phyloP scores from a whole-genome alignment of 805 yeast species.

The Hanseniaspora jakobsenii region DNA sequence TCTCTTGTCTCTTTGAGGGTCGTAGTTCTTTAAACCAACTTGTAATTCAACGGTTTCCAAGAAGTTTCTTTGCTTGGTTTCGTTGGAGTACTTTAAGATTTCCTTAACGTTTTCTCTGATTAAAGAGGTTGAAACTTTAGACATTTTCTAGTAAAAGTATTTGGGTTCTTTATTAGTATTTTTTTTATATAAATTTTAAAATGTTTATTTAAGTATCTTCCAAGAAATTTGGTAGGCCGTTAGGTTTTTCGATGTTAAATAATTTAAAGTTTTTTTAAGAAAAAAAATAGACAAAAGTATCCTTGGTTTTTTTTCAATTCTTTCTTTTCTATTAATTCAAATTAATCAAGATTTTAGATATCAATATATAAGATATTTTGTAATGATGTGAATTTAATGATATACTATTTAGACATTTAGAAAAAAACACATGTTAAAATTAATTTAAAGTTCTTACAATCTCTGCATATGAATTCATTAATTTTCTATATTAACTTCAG shows the following conservation, averaged over 20 bases:
- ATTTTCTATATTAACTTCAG: no score
- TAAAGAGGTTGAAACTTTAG: conserved; percentile 81
- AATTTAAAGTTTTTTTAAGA: no score
- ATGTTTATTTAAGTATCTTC: conserved; percentile 74
- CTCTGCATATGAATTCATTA: no score
- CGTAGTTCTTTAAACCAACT: conserved; percentile 99
- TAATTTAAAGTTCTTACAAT: no score
- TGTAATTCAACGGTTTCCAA: conserved; percentile 99
- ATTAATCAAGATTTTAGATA: neutral
- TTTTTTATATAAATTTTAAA: no score
- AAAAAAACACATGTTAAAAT: no score
- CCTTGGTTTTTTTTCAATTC: conserved; percentile 4
- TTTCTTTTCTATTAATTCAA: neutral
- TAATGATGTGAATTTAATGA: no score
- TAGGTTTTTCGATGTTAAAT: conserved; percentile 36
- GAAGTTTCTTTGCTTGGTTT: conserved; percentile 99
- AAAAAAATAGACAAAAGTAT: conserved; percentile 15
- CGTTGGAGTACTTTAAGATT: conserved; percentile 77
- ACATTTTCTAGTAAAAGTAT: conserved; percentile 38
- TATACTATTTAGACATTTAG: no score
- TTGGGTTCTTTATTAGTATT: conserved; percentile 6
- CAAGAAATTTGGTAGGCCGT: conserved; percentile 49
- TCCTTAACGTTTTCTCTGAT: conserved; percentile 95
- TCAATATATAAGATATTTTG: neutral
- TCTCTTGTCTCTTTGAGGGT: conserved; percentile 99